Conservation (phyloP, 345 rosid species). For the Aethionema arabicum region DNA sequence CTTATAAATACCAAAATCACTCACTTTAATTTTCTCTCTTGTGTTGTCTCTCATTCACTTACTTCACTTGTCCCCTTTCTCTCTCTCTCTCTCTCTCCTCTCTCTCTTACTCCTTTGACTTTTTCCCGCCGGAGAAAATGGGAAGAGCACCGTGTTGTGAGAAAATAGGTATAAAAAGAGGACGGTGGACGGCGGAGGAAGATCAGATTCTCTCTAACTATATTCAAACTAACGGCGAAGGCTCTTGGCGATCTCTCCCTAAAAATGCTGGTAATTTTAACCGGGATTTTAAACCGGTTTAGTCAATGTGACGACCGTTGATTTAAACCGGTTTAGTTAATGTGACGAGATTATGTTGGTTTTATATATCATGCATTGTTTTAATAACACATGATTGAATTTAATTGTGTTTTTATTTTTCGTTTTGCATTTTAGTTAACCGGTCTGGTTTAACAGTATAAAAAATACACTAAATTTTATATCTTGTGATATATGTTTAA, state of each 20-base stretch:
- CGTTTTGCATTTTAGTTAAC: no score
- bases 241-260: slow-evolving; percentile 45
- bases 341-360: no score
- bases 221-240: slow-evolving; percentile 39
- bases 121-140: slow-evolving; percentile 50
- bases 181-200: slow-evolving; percentile 43
- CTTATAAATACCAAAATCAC: slow-evolving; percentile 32
- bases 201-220: slow-evolving; percentile 36
- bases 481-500: no score
- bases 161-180: slow-evolving; percentile 39
- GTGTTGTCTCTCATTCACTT: slow-evolving; percentile 8
- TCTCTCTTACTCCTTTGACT: neutral
- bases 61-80: slow-evolving; percentile 23
- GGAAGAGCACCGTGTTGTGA: slow-evolving; percentile 45
- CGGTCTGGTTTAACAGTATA: no score
- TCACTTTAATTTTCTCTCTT: slow-evolving; percentile 14
- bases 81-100: neutral
- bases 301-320: no score
- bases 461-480: no score
- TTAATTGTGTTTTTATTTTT: no score
- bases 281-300: no score
- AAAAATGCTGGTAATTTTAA: slow-evolving; percentile 34
- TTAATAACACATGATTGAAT: no score
- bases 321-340: no score
- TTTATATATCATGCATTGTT: no score